Evolutionary conservation across 2,329 filamentous ascomycete species (phyloP).

Genomic region (Xylaria sp.): DNA sequence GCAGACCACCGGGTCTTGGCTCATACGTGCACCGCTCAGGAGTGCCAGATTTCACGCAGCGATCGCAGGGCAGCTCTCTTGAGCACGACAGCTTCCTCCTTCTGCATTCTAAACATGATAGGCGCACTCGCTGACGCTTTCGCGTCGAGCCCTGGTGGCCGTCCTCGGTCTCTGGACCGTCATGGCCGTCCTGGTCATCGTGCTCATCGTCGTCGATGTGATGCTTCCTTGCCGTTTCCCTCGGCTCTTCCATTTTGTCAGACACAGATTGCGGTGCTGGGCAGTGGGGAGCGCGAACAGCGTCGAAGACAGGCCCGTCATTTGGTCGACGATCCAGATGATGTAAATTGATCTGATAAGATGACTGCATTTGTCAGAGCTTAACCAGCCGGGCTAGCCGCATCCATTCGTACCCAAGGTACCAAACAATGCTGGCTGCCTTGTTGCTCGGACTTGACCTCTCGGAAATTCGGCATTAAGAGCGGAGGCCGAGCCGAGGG

Average conservation of each 20-base stretch:
- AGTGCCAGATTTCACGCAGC: conserved; percentile 71
- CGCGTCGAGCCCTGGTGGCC: conserved; percentile 55
- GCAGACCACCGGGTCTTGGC: conserved; percentile 54
- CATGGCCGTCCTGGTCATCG: conserved; percentile 37
- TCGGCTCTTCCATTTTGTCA: conserved; percentile 33
- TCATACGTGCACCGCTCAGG: conserved; percentile 70
- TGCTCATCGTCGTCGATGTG: conserved; percentile 34
- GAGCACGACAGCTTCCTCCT: conserved; percentile 71
- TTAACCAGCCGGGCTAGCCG: neutral
- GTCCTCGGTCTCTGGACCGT: conserved; percentile 44
- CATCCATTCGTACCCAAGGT: no score
- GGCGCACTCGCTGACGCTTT: conserved; percentile 68
- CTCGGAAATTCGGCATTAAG: conserved; percentile 37
- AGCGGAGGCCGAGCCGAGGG: conserved; percentile 6
- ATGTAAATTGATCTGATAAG: conserved; percentile 39
- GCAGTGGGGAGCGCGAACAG: neutral
- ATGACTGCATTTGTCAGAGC: conserved; percentile 22
- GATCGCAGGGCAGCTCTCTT: conserved; percentile 69
- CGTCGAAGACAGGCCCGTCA: conserved; percentile 6
- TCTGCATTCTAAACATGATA: conserved; percentile 70
- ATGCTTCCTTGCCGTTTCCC: conserved; percentile 29
- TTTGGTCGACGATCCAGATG: conserved; percentile 4
- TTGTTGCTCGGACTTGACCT: conserved; percentile 29
- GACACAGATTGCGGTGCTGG: neutral
- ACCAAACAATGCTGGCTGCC: neutral